These are phyloP conservation scores for Lithospermum erythrorhizon DNA, from an alignment of 257 asterid species.

Conservation along the genomic window DNA sequence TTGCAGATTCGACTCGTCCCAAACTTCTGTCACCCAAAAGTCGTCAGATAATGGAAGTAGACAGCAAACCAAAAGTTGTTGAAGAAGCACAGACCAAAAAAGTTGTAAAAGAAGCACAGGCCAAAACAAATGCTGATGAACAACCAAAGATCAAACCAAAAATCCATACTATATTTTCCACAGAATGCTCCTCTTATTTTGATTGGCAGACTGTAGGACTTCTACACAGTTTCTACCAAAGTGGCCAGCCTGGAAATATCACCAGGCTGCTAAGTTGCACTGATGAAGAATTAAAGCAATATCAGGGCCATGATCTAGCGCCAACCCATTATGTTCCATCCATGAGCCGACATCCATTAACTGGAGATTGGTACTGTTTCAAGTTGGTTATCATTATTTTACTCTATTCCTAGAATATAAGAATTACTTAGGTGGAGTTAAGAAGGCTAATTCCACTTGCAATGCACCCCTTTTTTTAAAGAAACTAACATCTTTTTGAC, in stretches of 20 bases:
- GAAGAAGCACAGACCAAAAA: constrained; percentile 13
- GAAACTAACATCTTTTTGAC: background rate
- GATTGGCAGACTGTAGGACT: constrained; percentile 99
- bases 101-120: constrained; percentile 35
- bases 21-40: constrained; percentile 48
- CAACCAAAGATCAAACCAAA: constrained; percentile 53
- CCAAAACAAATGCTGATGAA: constrained; percentile 29
- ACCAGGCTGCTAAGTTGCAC: constrained; percentile 89
- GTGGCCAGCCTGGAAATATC: constrained; percentile 93
- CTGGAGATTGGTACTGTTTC: constrained; percentile 76
- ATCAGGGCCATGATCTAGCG: constrained; percentile 82
- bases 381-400: background rate
- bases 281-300: constrained; percentile 76
- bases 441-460: no score
- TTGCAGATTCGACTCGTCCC: constrained; percentile 58
- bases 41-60: constrained; percentile 50
- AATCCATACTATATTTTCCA: constrained; percentile 85
- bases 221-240: constrained; percentile 71
- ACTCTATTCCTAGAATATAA: no score
- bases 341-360: constrained; percentile 93
- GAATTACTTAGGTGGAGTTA: background rate
- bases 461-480: background rate
- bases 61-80: constrained; percentile 8
- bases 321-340: constrained; percentile 97
- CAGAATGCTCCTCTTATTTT: constrained; percentile 82